These are phyloP conservation scores for Musa itinerans DNA, from an alignment of 176 grass and related monocot species.

Conservation along the genomic window DNA sequence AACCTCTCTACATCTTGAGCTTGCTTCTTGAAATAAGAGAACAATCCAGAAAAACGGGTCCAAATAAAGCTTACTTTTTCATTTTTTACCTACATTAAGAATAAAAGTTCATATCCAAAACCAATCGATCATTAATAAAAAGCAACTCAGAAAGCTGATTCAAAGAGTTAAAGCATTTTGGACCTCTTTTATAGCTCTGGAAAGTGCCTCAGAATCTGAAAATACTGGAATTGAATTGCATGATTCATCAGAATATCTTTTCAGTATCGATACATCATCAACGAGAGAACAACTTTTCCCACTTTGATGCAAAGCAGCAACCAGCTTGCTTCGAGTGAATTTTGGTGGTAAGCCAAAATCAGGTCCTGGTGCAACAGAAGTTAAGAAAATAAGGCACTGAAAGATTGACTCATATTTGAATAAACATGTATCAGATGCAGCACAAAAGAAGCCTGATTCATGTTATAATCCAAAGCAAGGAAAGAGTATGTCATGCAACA, in stretches of 20 bases:
- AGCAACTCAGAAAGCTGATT: background rate
- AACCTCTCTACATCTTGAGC: conserved; percentile 49
- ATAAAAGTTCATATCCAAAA: conserved; percentile 4
- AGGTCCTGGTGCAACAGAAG: conserved; percentile 48
- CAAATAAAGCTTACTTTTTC: conserved; percentile 72
- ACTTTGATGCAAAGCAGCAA: conserved; percentile 54
- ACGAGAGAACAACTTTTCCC: conserved; percentile 70
- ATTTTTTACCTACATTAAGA: conserved; percentile 60
- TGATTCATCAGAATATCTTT: conserved; percentile 77
- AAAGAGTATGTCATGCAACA: background rate
- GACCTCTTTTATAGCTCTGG: conserved; percentile 79
- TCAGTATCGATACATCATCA: conserved; percentile 51
- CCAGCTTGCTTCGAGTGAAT: conserved; percentile 40
- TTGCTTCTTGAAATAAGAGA: conserved; percentile 47
- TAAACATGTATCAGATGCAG: background rate
- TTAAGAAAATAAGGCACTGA: conserved; percentile 4
- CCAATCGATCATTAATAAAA: background rate
- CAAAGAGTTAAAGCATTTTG: background rate
- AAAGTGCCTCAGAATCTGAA: conserved; percentile 81
- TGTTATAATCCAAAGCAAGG: too few species aligned
- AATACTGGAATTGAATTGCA: conserved; percentile 75
- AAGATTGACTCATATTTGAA: background rate
- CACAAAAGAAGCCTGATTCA: background rate
- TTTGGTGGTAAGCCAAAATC: conserved; percentile 73
- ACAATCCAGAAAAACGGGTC: conserved; percentile 71